Conservation (phyloP, 257 asterid genomes). For the Thymus quinquecostatus region DNA sequence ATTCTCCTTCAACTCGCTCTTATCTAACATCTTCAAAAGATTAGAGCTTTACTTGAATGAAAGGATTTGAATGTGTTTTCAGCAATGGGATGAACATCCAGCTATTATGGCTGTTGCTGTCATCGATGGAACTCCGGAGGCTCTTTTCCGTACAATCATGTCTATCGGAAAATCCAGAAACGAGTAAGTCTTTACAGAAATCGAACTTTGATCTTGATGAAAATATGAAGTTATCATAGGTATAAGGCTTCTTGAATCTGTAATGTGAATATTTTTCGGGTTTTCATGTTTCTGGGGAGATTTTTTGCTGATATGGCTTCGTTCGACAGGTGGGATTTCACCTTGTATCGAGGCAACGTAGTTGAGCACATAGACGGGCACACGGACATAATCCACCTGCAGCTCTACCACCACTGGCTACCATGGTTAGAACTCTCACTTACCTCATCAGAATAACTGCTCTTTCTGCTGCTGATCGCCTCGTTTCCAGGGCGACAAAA, state of each 20-base stretch:
- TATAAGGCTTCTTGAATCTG: too few relatives aligned
- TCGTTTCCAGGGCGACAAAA: slow-evolving; percentile 68
- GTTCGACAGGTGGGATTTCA: slow-evolving; percentile 84
- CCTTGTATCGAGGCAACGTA: slow-evolving; percentile 68
- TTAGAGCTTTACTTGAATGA: slow-evolving; percentile 1
- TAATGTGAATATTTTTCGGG: too few relatives aligned
- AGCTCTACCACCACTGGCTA: slow-evolving; percentile 79
- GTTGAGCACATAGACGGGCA: slow-evolving; percentile 93
- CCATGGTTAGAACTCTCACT: slow-evolving; percentile 64
- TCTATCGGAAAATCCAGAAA: slow-evolving; percentile 85
- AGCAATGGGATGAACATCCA: slow-evolving; percentile 77
- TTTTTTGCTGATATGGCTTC: slow-evolving; percentile 10
- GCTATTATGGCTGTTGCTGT: slow-evolving; percentile 95
- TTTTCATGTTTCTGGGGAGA: not conserved
- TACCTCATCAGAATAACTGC: not conserved
- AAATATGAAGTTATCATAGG: not conserved
- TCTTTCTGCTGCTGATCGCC: slow-evolving; percentile 23
- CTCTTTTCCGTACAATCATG: slow-evolving; percentile 80
- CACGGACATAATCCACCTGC: slow-evolving; percentile 79
- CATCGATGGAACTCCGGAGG: slow-evolving; percentile 83
- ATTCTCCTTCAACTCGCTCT: slow-evolving; percentile 20
- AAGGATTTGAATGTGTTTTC: slow-evolving; percentile 17
- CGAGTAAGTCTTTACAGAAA: slow-evolving; percentile 57
- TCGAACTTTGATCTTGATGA: not conserved
- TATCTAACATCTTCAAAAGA: slow-evolving; percentile 1